Evolutionary conservation across 2,329 filamentous ascomycete species (phyloP).

Genomic region (Aureobasidium musti): DNA sequence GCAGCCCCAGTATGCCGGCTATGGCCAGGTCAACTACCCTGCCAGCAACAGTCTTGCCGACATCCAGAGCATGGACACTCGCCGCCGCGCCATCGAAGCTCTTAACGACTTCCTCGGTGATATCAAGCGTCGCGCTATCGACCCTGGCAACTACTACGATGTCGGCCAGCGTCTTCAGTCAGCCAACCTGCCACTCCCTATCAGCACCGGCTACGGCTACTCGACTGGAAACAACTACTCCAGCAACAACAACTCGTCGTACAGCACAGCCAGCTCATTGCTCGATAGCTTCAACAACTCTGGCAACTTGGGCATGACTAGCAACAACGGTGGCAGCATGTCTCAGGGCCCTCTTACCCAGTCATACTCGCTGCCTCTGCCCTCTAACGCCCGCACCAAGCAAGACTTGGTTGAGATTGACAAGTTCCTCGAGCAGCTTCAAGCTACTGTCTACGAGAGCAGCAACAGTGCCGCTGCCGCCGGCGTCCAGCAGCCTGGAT

Average conservation of each 20-base stretch:
- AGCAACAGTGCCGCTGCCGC: conserved; percentile 72
- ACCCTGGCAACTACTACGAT: conserved; percentile 84
- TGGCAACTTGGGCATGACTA: conserved; percentile 30
- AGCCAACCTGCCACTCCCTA: conserved; percentile 54
- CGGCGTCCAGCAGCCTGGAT: conserved; percentile 72
- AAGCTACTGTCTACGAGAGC: conserved; percentile 93
- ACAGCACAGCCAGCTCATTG: conserved; percentile 36
- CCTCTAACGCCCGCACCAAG: conserved; percentile 87
- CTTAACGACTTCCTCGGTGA: conserved; percentile 93
- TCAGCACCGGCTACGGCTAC: conserved; percentile 42
- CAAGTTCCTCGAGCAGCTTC: conserved; percentile 92
- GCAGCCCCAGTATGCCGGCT: conserved; percentile 41
- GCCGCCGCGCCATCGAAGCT: conserved; percentile 79
- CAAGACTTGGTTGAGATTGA: conserved; percentile 92
- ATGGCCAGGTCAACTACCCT: conserved; percentile 52
- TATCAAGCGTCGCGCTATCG: conserved; percentile 86
- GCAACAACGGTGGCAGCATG: conserved; percentile 50
- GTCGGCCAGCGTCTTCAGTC: conserved; percentile 86
- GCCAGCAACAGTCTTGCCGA: conserved; percentile 42
- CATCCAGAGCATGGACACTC: conserved; percentile 60
- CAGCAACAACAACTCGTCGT: conserved; percentile 37
- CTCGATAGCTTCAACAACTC: conserved; percentile 40
- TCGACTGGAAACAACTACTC: conserved; percentile 45
- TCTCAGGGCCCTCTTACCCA: conserved; percentile 60
- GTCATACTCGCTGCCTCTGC: conserved; percentile 84